phyloP scores from a whole-genome alignment of 257 asterid species.

The Ballota nigra region DNA sequence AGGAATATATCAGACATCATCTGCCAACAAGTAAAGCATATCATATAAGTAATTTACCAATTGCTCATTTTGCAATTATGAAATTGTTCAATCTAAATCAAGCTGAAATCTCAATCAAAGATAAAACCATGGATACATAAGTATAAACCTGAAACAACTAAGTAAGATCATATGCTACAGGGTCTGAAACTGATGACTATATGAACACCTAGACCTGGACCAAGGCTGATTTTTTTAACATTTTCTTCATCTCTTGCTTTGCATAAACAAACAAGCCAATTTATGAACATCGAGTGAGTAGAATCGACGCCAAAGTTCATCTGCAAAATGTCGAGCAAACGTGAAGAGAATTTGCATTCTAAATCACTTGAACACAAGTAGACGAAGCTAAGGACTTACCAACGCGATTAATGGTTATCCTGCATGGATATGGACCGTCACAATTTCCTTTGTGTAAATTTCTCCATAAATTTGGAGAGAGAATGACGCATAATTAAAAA shows the following conservation, averaged over 20 bases:
- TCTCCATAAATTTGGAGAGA: not conserved
- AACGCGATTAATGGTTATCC: conserved; percentile 21
- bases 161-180: not conserved
- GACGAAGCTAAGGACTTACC: not conserved
- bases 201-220: conserved; percentile 12
- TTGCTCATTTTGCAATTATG: conserved; percentile 12
- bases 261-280: conserved; percentile 6
- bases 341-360: not conserved
- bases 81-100: not conserved
- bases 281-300: not conserved
- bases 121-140: conserved; percentile 4
- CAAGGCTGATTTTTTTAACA: conserved; percentile 8
- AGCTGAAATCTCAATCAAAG: not conserved
- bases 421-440: not conserved
- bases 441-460: not conserved
- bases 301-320: conserved; percentile 10
- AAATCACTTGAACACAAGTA: not conserved
- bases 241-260: conserved; percentile 7
- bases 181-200: too few relatives aligned
- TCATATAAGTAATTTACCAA: not conserved
- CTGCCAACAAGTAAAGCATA: not conserved
- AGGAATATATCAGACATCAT: not conserved
- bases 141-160: conserved; percentile 6
- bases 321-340: conserved; percentile 19
- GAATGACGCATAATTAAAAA: too few relatives aligned